Evolutionary conservation across 164 flowering plant species (phyloP).

Genomic region (Echeveria elegans): DNA sequence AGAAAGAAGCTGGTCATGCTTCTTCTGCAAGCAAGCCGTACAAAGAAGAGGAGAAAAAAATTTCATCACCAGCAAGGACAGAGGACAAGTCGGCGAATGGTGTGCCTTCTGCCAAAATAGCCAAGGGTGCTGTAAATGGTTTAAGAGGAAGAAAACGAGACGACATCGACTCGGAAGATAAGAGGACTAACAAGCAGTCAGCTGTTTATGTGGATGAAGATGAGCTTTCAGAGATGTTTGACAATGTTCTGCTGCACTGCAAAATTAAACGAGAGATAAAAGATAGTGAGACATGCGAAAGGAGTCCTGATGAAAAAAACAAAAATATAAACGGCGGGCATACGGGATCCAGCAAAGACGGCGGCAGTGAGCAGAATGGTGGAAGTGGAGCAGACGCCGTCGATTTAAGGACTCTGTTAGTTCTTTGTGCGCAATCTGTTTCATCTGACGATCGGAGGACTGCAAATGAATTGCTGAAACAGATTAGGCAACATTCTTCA

Average conservation of each 20-base stretch:
- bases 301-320: conserved; percentile 5
- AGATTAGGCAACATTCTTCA: conserved; percentile 35
- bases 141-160: conserved; percentile 23
- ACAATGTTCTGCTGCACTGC: conserved; percentile 22
- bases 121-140: conserved; percentile 6
- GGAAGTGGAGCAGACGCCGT: conserved; percentile 20
- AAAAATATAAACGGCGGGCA: conserved; percentile 13
- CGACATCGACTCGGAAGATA: conserved; percentile 20
- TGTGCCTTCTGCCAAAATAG: neutral
- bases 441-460: conserved; percentile 20
- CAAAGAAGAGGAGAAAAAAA: neutral
- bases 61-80: neutral
- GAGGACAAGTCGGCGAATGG: neutral
- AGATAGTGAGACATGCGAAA: neutral
- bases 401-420: conserved; percentile 40
- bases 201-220: conserved; percentile 26
- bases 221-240: conserved; percentile 40
- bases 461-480: conserved; percentile 27
- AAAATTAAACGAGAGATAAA: neutral
- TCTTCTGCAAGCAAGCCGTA: neutral
- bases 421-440: conserved; percentile 38
- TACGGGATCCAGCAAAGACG: conserved; percentile 19
- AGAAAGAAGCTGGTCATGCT: neutral
- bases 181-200: conserved; percentile 26
- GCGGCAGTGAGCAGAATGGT: conserved; percentile 15